phyloP scores from a whole-genome alignment of 2,329 filamentous ascomycete genomes.

The Colletotrichum tabaci region DNA sequence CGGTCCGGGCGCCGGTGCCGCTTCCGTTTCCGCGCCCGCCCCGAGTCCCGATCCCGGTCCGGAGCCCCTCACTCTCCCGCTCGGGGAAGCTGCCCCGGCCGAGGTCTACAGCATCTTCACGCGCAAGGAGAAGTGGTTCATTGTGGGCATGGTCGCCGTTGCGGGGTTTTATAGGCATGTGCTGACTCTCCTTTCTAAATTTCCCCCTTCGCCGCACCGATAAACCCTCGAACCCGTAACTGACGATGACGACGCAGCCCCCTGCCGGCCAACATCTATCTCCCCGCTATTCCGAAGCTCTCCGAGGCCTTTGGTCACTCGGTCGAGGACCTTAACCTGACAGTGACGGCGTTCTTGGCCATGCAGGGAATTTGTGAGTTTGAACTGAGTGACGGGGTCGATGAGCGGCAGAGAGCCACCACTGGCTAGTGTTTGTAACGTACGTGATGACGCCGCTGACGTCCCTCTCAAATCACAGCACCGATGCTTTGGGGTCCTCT shows the following conservation, averaged over 20 bases:
- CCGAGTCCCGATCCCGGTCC: not conserved
- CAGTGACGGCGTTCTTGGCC: slow-evolving; percentile 51
- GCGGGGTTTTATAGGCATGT: slow-evolving; percentile 47
- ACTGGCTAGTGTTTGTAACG: too few species aligned
- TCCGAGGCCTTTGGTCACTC: slow-evolving; percentile 48
- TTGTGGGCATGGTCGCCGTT: slow-evolving; percentile 47
- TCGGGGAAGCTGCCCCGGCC: not conserved
- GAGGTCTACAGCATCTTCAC: slow-evolving; percentile 46
- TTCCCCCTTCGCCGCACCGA: not conserved
- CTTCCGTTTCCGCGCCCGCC: not conserved
- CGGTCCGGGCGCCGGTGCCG: slow-evolving; percentile 1
- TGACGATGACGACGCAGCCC: slow-evolving; percentile 44
- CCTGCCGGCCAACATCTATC: slow-evolving; percentile 54
- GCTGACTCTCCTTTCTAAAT: not conserved
- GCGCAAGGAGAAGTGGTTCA: slow-evolving; percentile 47
- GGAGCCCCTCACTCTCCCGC: slow-evolving; percentile 30
- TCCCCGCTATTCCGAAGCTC: slow-evolving; percentile 51
- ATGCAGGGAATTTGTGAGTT: slow-evolving; percentile 48
- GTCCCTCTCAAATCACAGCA: slow-evolving; percentile 11
- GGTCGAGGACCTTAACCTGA: slow-evolving; percentile 50
- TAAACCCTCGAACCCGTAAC: not conserved
- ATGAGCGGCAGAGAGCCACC: too few species aligned
- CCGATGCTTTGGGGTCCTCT: slow-evolving; percentile 55
- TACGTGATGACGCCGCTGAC: not conserved
- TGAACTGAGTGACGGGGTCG: not conserved